Base-by-base conservation (phyloP, 768 basidiomycete species). In the Xerocomellus amylosporus region DNA sequence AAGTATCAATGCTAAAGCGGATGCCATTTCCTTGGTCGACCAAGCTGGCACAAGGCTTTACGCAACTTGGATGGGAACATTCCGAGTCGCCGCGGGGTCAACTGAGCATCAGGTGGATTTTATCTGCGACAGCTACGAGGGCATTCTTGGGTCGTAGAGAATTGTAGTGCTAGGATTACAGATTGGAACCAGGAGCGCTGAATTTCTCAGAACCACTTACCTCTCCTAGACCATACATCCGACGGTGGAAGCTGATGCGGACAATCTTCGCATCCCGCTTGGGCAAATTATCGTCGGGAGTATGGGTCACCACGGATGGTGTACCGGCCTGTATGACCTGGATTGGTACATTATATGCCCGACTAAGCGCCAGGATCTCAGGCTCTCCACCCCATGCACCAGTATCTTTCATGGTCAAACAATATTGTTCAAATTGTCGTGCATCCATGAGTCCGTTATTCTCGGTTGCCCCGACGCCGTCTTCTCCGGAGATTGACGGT, bases 321-420 rank as follows among this genome's bases (percentile, higher is more conserved):
- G 77, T 79, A 1, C 86, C 87, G 1, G 83, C 84, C 69, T 98
- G 97, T 13, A 98, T 78, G 49, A 99, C 89, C 67, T 96, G 87
- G 46, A 99, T 94, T 0, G 94, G 88, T 37, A 95, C 74, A 51
- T 85, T 80, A 69, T 82, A 98, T 30, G 85, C 83, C 47, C 87
- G 78, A 66, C 88, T 87, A 15, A 98, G 76, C 4, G 97, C 97
- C 61, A 89, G 79, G 31, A 99, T 93, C 79, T 98, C 97, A 8
- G 93, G 95, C 74, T 98, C 94, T 34, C 97, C 96, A 46, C 97
- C 97, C 97, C 97, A 98, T 30, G 85, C 81, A n/a, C 84, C 87
- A 22, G 93, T 95, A 67, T 87, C 79, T 39, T 85, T 84, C 28
- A 99, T 85, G 12, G 79, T 77, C 52, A 74, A 71, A 67, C 94